phyloP scores from a whole-genome alignment of 2,329 filamentous ascomycete species.

The Xylariaceae sp. region DNA sequence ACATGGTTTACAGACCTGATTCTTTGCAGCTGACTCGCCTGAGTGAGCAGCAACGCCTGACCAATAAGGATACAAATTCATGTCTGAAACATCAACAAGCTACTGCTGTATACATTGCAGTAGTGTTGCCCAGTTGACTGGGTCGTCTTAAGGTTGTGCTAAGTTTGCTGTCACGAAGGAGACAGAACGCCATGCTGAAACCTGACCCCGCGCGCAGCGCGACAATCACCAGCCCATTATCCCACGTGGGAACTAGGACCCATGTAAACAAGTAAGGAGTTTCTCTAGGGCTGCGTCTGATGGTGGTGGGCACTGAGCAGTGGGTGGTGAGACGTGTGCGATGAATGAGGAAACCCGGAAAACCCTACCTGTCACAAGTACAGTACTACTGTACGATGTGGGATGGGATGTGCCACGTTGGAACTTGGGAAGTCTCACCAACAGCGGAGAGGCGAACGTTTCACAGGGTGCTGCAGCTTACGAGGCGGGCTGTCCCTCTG shows the following conservation, averaged over 20 bases:
- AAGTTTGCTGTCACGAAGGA: not conserved
- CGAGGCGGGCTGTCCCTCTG: conserved; percentile 2
- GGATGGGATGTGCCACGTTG: conserved; percentile 24
- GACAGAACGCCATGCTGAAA: conserved; percentile 3
- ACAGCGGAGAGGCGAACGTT: conserved; percentile 24
- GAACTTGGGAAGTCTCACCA: conserved; percentile 18
- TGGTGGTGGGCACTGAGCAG: too few relatives aligned
- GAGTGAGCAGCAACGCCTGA: not conserved
- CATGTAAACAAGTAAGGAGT: conserved; percentile 7
- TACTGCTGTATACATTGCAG: too few relatives aligned
- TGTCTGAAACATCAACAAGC: too few relatives aligned
- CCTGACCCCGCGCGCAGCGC: conserved; percentile 13
- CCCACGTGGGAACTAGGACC: conserved; percentile 24
- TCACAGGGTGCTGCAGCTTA: conserved; percentile 22
- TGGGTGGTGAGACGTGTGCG: conserved; percentile 24
- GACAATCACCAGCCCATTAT: conserved; percentile 1
- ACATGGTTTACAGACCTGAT: not conserved
- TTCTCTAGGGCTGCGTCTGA: conserved; percentile 10
- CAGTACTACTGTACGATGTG: not conserved
- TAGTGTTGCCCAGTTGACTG: too few relatives aligned
- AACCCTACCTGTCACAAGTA: not conserved
- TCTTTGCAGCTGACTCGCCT: not conserved
- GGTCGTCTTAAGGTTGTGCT: too few relatives aligned
- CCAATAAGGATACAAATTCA: conserved; percentile 5
- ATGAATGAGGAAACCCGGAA: conserved; percentile 20